Base-by-base conservation (phyloP, 2,329 filamentous ascomycete species). In the Teratosphaeria pseudoeucalypti region DNA sequence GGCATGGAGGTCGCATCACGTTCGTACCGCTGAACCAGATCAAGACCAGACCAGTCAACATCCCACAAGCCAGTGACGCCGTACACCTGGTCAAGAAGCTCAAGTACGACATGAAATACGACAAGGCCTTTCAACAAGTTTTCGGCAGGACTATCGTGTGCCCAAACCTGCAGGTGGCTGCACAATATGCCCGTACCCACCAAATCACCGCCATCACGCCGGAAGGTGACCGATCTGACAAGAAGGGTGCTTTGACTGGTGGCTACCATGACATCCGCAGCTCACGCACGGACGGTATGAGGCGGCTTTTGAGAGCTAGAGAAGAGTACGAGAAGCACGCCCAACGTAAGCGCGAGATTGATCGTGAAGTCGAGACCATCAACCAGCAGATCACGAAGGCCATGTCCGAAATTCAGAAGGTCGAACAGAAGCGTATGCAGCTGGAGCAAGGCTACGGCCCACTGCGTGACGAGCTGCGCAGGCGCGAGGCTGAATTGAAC, bases 81-180 rank as follows among this genome's bases (percentile, higher is more conserved):
- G 85, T 96, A 39, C 90, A 91, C 1, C 83, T 99, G 67, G 80
- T 96, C 59, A 87, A 85, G 69, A 96, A 95, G 74, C 82, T 97
- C 61, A 82, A 84, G 55, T 99, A 87, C 69, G 88, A 96, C 57
- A 70, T 81, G 1, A 80, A 78, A 62, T 96, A 87, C 66, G 90
- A 95, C 60, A 87, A 85, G 67, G 94, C 94, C 0, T 94, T 99
- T 72, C 86, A 89, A 70, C 92, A 96, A 71, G 90, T 99, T 0
- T 99, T 99, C 75, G 94, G 92, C 54, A 95, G 90, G 74, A 94
- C 90, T 0, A 90, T 99, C 57, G 88, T 99, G 59, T 97, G 94
- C 66, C 92, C 92, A 2, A 95, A 90, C 66, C 78, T 99, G 63
- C 84, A 89, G 55, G 84, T 96, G 60, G 94, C 92, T 55, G 85